Base-by-base conservation (phyloP, 2,329 filamentous ascomycete species). In the Helminthosporium solani region DNA sequence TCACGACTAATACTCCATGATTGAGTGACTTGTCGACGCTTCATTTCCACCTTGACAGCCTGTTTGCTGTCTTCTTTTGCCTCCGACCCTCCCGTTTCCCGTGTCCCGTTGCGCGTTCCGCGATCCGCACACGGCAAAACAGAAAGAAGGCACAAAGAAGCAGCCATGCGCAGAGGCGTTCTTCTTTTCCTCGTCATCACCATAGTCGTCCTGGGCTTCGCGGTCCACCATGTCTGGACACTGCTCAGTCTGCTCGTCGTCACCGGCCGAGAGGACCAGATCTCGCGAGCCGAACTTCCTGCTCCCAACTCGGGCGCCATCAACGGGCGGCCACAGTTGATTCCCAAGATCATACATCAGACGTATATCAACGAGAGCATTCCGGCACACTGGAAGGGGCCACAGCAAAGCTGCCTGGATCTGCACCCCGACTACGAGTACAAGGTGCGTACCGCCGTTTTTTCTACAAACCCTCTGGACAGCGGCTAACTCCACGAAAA, bases 341-440 rank as follows among this genome's bases (percentile, higher is more conserved):
- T 89, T 40, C 86, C 86, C 38, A 87, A 86, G 70, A 88, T 89
- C 62, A 87, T 89, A 46, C 86, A 89, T 72, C 86, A 89, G 67
- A 88, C 86, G 8, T 88, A 88, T 70, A 82, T 81, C 60, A 88
- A 87, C 64, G 80, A 84, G 45, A 82, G 77, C 34, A 83, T 90
- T 31, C 86, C 86, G 0, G 73, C 72, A 36, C 78, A 83, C 42
- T 90, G 87, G 87, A 70, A 75, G 47, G 77, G 76, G 8, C 78
- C 85, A 25, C 84, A 87, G 56, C 73, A 82, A 68, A 84, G 77
- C 57, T 90, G 87, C 70, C 72, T 83, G 44, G 78, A 85, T 18
- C 66, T 85, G 40, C 86, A 90, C 63, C 77, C 81, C 1, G 83
- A 84, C 56, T 90, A 85, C 66, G 84, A 90, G 63, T 88, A 88